Evolutionary conservation across 495 filamentous ascomycete species (phyloP), one percentile per base, ranked within the genome.

Genomic region (Penicillium samsonianum): DNA sequence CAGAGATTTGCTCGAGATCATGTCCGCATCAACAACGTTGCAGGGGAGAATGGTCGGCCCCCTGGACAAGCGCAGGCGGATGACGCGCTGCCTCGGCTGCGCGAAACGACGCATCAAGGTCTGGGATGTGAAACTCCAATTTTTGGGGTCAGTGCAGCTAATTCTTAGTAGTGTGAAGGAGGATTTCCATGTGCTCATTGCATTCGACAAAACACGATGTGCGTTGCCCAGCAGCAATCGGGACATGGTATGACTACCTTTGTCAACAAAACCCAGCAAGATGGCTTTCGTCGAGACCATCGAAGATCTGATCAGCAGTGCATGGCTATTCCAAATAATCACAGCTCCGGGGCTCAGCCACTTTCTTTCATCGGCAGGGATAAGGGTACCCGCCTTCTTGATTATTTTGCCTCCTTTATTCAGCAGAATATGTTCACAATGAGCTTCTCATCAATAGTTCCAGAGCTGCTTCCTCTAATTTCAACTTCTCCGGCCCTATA

Each of bases 81-180:
- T 50, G 23, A 50, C 43, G 7, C 45, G 58, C 44, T 61, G 58
- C 47, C 10, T 45, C 43, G 37, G 35, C 43, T 61, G 58, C n/a
- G 58, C 53, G 6, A 38, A 50, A 35, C 51, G 58, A 17, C 25
- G 46, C 53, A 57, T 61, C 26, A 61, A 61, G 53, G 58, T 61
- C 33, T 41, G 42, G 3, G 42, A n/a, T 45, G 42, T 25, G 42
- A 23, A 45, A 23, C 42, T 16, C 12, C 2, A 26, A 14, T 4
- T 45, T 25, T 2, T 45, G 11, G 4, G 50, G 41, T 17, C 11
- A 56, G 6, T 50, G 25, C 33, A 26, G n/a, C 37, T 50, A 42
- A 57, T 40, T 6, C 8, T 35, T n/a, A n/a, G 12, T 40, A 61
- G 59, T 61, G 59, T 45, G 47, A 55, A 47, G 45, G 59, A n/a